A percentile compares a stretch with the other conserved stretches of the same genome.
Evolutionary conservation across 108 stramenopile species (phyloP).

Genomic region (Fragilaria crotonensis): DNA sequence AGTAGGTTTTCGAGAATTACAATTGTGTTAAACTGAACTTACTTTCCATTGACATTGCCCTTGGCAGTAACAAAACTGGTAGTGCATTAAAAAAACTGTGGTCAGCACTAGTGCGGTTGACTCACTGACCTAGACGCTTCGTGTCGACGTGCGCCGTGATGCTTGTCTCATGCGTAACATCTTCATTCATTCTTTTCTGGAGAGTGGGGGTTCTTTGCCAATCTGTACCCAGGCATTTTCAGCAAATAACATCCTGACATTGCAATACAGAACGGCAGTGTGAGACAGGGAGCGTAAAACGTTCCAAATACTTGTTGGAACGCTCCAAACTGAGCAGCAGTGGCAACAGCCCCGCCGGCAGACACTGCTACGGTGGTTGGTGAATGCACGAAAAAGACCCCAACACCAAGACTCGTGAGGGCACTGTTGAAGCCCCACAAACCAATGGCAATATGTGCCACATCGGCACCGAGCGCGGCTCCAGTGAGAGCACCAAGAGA

Average conservation of each 20-base stretch:
- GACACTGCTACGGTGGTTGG: conserved; percentile 30
- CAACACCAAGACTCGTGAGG: conserved; percentile 65
- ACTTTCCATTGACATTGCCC: no score
- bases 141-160: no score
- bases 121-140: no score
- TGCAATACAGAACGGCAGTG: conserved; percentile 72
- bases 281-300: conserved; percentile 54
- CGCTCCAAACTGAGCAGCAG: conserved; percentile 63
- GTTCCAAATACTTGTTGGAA: conserved; percentile 53
- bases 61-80: no score
- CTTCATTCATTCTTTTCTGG: conserved; percentile 71
- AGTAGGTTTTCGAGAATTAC: no score
- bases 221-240: conserved; percentile 38
- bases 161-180: no score
- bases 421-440: conserved; percentile 72
- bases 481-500: conserved; percentile 42
- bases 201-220: conserved; percentile 60
- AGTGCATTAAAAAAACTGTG: no score
- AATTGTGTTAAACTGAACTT: no score
- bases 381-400: conserved; percentile 68
- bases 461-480: conserved; percentile 26
- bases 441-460: conserved; percentile 39
- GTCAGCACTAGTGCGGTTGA: no score
- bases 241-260: conserved; percentile 58
- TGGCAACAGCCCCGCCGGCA: conserved; percentile 54